Percentiles rank a stretch among this genome's conserved stretches.
These are phyloP conservation scores for Boletellus ananiceps DNA, from an alignment of 768 basidiomycete species.

Conservation along the genomic window DNA sequence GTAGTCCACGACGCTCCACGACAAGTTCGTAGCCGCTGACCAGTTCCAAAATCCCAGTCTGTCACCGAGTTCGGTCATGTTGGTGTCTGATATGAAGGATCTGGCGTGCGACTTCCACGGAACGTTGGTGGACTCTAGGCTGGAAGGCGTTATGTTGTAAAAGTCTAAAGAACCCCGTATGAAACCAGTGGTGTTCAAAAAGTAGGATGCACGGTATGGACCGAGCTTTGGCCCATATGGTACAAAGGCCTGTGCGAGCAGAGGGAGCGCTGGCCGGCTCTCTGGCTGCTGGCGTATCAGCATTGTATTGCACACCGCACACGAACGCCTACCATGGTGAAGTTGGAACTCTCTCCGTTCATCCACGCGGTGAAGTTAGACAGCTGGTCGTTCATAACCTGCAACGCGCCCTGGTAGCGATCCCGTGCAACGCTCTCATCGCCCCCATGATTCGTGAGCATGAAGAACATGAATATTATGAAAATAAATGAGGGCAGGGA, in stretches of 20 bases:
- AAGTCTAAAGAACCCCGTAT: conserved; percentile 58
- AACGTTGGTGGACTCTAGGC: conserved; percentile 33
- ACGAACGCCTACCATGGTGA: conserved; percentile 49
- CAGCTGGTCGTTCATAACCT: conserved; percentile 52
- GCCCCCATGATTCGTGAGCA: conserved; percentile 71
- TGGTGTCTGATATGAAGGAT: conserved; percentile 45
- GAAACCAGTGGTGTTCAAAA: conserved; percentile 74
- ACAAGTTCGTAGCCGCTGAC: conserved; percentile 56
- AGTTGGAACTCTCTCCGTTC: conserved; percentile 62
- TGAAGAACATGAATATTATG: conserved; percentile 67
- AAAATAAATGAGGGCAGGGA: conserved; percentile 72
- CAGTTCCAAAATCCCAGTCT: conserved; percentile 64
- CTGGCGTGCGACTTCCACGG: conserved; percentile 52
- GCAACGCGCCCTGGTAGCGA: conserved; percentile 63
- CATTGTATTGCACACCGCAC: not conserved
- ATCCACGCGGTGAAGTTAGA: conserved; percentile 77
- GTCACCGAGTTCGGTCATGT: conserved; percentile 45
- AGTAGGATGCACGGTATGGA: conserved; percentile 53
- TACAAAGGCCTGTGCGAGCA: conserved; percentile 48
- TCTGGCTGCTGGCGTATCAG: conserved; percentile 39
- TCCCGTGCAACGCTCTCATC: conserved; percentile 62
- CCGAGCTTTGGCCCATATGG: conserved; percentile 43
- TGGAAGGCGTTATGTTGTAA: conserved; percentile 58
- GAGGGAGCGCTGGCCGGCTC: conserved; percentile 38
- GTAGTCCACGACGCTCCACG: conserved; percentile 65